A percentile compares a stretch with the other conserved stretches of the same genome.
phyloP scores from a whole-genome alignment of 768 basidiomycete genomes.

The Leccinum rimulosum region DNA sequence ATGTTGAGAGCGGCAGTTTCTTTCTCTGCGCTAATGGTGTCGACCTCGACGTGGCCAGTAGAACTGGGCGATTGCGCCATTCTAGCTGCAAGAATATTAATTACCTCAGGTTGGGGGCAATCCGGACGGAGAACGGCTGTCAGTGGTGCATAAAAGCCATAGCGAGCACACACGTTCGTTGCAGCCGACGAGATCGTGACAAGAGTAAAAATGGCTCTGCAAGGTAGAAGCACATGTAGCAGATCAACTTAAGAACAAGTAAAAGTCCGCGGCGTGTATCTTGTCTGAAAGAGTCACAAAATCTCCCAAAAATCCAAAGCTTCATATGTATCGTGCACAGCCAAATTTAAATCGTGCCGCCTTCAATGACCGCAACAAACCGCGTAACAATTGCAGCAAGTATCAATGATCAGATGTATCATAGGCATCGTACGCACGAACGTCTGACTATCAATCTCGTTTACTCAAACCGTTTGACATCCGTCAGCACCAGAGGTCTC shows the following conservation, averaged over 20 bases:
- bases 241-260: neutral
- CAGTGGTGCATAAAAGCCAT: conserved; percentile 7
- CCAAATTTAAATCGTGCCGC: too few species aligned
- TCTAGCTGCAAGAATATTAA: neutral
- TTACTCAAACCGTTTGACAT: conserved; percentile 27
- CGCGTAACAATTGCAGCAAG: conserved; percentile 2
- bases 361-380: neutral
- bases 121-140: neutral
- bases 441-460: neutral
- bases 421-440: neutral
- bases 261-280: neutral
- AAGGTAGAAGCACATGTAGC: neutral
- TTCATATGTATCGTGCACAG: neutral
- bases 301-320: too few species aligned
- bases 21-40: conserved; percentile 3
- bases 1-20: neutral
- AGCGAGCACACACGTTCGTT: conserved; percentile 15
- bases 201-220: neutral
- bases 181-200: neutral
- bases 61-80: conserved; percentile 13
- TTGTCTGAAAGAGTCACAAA: too few species aligned
- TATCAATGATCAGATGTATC: neutral
- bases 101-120: neutral
- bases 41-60: neutral
- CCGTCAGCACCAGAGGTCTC: conserved; percentile 49